phyloP scores from a whole-genome alignment of 2,329 filamentous ascomycete genomes.

The Colletotrichum sp. region DNA sequence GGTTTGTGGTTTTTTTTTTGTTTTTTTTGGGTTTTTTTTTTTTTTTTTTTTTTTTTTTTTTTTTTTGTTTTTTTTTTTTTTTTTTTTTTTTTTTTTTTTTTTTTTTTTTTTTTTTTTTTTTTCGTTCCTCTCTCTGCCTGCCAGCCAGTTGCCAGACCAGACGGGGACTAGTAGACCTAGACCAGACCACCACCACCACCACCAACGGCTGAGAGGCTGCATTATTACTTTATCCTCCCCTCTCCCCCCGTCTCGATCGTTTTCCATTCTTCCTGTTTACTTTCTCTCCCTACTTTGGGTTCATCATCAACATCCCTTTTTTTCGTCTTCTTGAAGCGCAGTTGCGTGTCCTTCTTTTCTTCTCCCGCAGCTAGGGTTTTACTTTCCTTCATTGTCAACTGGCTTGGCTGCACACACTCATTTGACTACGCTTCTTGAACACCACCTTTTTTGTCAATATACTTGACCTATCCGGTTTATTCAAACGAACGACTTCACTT shows the following conservation, averaged over 20 bases:
- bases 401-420: conserved; percentile 63
- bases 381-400: conserved; percentile 53
- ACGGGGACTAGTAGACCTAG: background rate
- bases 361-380: conserved; percentile 47
- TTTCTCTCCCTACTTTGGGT: conserved; percentile 30
- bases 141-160: conserved; percentile 6
- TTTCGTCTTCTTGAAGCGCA: conserved; percentile 44
- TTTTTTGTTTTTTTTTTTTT: no score
- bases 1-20: no score
- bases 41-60: no score
- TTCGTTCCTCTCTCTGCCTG: background rate
- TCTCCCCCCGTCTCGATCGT: conserved; percentile 15
- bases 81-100: no score
- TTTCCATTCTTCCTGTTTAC: conserved; percentile 28
- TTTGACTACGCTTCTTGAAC: conserved; percentile 53
- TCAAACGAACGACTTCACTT: conserved; percentile 20
- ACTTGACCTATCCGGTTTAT: conserved; percentile 26
- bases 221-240: conserved; percentile 26
- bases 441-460: conserved; percentile 26
- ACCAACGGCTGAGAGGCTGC: conserved; percentile 29
- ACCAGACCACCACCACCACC: background rate
- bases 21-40: no score
- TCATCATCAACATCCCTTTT: conserved; percentile 33
- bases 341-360: conserved; percentile 40
- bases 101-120: conserved; percentile 5